Evolutionary conservation across 2,329 filamentous ascomycete species (phyloP), one percentile per base, ranked within the genome.

Genomic region (Drechslerella coelobrocha): DNA sequence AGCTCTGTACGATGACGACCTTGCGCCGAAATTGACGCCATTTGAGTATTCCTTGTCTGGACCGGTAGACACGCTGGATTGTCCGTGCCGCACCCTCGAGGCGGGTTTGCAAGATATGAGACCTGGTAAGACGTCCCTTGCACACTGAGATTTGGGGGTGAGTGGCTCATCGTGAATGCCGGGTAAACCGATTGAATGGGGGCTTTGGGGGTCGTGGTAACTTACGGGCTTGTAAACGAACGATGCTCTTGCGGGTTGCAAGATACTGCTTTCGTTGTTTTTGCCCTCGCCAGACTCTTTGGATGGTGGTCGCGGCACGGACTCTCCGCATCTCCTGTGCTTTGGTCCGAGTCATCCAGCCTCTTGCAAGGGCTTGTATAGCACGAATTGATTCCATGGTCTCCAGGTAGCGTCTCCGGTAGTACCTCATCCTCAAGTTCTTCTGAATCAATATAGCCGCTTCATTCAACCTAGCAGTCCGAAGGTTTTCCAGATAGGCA

Each of bases 401-500:
- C 74, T 94, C 90, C 45, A 99, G 84, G 78, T 96, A 99, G 76
- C 89, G 90, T 76, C 89, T 89, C 65, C 94, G 88, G 81, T 97
- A 97, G 81, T 96, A 97, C 80, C 96, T 96, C 78, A 91, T 92
- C 73, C 88, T 89, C 61, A 99, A 82, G 77, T 99, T 99, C 87
- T 99, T 99, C 80, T 99, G 94, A 62, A 99, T 99, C 87, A 99
- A 90, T 75, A 96, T 90, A 10, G 94, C 94, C 75, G 92, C 96
- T 74, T 92, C 90, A 78, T 96, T 97, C 78, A 99, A 84, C 68
- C 92, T 88, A 74, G 84, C 91, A 10, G 94, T 97, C 68, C 94
- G 88, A 74, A 97, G 84, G 75, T 97, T 97, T 81, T 99, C 94
- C 54, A 99, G 83, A 82, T 97, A 97, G 5, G 94, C 94, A 76